Evolutionary conservation across 129 eudicot genomes (phyloP), one percentile per base, ranked within the genome.

Genomic region (Heracleum sosnowskyi): DNA sequence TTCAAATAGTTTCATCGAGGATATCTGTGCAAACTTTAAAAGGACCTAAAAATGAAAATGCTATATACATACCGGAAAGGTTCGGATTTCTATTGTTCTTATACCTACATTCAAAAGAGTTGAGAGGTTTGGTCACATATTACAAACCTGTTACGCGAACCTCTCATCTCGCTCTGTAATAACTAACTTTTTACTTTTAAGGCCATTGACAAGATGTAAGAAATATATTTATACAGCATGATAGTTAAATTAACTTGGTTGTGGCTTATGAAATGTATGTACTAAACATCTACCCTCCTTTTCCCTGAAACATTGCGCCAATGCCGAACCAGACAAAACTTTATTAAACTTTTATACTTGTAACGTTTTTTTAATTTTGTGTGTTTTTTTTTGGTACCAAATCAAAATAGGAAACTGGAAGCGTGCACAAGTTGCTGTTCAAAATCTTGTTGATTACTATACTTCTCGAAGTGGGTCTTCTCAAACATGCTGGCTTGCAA

Each of bases 361-460:
- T 41, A 40, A 41, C 31, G n/a, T n/a, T n/a, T n/a, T n/a, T n/a
- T n/a, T n/a, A n/a, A n/a, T n/a, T n/a, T n/a, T n/a, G n/a, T n/a
- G n/a, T n/a, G n/a, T n/a, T n/a, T n/a, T n/a, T 53, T 44, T 44
- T 44, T 44, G 47, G 47, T 63, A 46, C 6, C 40, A 33, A 31
- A 66, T 66, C 10, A 28, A 33, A 76, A 42, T 79, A 94, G 99
- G 99, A 57, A 89, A 92, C 82, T 96, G 96, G 97, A 89, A 87
- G 80, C 97, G 99, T 82, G 89, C 99, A 79, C 83, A 70, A 73
- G 82, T 83, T 78, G 86, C 86, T 73, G 73, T 96, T 46, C 73
- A 69, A 69, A 92, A 90, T 81, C 97, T 96, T 72, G 81, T 81
- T 79, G 84, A 90, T 12, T 76, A 80, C 57, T 83, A 86, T 77